Evolutionary conservation across 192 early-diverging fungal genomes (phyloP).

Genomic region (Chytriomyces confervae): DNA sequence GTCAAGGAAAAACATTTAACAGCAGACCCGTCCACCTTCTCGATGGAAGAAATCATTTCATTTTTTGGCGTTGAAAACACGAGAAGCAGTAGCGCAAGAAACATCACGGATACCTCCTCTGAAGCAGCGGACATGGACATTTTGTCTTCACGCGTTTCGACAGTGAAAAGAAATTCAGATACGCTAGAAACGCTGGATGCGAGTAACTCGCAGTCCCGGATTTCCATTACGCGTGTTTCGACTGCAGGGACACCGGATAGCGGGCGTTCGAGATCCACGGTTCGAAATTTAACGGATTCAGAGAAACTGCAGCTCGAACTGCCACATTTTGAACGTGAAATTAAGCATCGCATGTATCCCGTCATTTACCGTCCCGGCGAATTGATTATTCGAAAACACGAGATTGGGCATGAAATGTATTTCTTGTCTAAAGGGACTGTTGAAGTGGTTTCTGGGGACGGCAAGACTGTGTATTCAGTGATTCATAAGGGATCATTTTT

Average conservation of each 20-base stretch:
- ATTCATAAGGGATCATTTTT: constrained; percentile 54
- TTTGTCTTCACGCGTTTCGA: no score
- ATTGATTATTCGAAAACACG: constrained; percentile 50
- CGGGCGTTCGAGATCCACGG: background rate
- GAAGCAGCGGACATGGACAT: background rate
- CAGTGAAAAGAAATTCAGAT: no score
- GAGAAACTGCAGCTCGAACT: constrained; percentile 40
- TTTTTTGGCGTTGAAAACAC: background rate
- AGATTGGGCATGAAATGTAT: constrained; percentile 55
- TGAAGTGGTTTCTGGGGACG: constrained; percentile 51
- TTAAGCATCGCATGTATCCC: constrained; percentile 46
- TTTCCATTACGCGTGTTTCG: background rate
- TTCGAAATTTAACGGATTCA: background rate
- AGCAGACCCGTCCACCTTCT: background rate
- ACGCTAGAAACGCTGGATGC: background rate
- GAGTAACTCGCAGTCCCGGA: background rate
- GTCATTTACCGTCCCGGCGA: constrained; percentile 44
- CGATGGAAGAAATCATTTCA: background rate
- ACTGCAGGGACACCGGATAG: background rate
- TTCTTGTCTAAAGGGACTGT: constrained; percentile 53
- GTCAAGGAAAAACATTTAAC: constrained; percentile 14
- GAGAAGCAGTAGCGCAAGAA: background rate
- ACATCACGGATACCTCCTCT: background rate
- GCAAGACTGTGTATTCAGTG: constrained; percentile 40
- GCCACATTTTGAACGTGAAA: constrained; percentile 45